These are phyloP conservation scores for Candida quercuum DNA, from an alignment of 805 yeast species.

Conservation along the genomic window DNA sequence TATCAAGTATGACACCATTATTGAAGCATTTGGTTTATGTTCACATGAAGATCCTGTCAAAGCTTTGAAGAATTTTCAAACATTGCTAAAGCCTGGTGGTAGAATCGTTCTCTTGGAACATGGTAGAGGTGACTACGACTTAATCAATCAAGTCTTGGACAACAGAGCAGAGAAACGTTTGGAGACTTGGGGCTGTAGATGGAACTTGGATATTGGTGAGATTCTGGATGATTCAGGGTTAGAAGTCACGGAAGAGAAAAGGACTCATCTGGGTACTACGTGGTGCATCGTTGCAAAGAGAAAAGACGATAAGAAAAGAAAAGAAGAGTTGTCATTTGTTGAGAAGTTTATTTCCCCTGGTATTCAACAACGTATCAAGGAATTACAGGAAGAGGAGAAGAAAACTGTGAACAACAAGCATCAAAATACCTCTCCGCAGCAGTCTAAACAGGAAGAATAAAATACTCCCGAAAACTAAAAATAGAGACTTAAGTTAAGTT, in stretches of 20 bases:
- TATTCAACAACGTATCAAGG: constrained; percentile 24
- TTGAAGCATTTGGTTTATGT: constrained; percentile 93
- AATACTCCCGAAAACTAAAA: too few species aligned
- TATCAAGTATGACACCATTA: constrained; percentile 81
- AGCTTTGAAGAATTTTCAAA: constrained; percentile 70
- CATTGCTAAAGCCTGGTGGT: constrained; percentile 82
- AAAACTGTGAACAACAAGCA: background rate
- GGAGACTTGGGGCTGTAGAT: constrained; percentile 93
- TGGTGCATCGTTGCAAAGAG: constrained; percentile 77
- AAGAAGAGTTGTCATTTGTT: constrained; percentile 41
- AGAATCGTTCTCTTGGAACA: constrained; percentile 85
- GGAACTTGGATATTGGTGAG: constrained; percentile 93
- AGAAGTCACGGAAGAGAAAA: constrained; percentile 71
- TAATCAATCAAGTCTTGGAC: constrained; percentile 76
- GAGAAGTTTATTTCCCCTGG: constrained; percentile 43
- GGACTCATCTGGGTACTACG: constrained; percentile 89
- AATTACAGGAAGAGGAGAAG: constrained; percentile 11
- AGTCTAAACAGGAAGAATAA: too few species aligned
- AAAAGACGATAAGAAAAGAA: constrained; percentile 55
- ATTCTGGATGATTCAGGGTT: constrained; percentile 79
- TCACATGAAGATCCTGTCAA: constrained; percentile 90
- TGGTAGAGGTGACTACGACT: constrained; percentile 79
- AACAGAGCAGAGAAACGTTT: constrained; percentile 77
- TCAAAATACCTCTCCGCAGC: background rate
- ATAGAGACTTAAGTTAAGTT: too few species aligned